Evolutionary conservation across 805 yeast species (phyloP).

Genomic region (Kuraishia piskuri): DNA sequence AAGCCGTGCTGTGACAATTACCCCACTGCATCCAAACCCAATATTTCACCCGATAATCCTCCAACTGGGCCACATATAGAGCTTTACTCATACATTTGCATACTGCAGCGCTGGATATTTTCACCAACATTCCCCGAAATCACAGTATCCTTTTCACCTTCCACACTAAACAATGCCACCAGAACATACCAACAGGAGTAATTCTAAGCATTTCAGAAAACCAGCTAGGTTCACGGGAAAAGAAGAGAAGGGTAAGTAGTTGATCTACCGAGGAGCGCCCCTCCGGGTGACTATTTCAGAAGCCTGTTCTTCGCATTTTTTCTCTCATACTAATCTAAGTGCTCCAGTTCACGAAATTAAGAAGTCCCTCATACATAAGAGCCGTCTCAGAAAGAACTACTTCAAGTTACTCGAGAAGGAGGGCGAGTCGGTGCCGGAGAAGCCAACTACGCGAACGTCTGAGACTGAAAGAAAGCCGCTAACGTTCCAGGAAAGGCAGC

Average conservation of each 20-base stretch:
- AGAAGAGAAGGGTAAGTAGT: neutral
- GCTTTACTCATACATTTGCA: neutral
- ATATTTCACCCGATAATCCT: neutral
- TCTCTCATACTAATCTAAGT: neutral
- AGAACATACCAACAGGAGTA: neutral
- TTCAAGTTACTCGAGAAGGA: conserved; percentile 71
- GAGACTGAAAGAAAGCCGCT: conserved; percentile 11
- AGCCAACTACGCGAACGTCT: conserved; percentile 7
- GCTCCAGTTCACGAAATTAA: conserved; percentile 59
- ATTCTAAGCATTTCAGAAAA: neutral
- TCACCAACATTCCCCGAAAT: neutral
- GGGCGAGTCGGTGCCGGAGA: conserved; percentile 48
- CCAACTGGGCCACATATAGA: neutral
- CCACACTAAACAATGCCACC: neutral
- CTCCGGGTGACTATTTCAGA: too few relatives aligned
- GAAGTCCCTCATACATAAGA: conserved; percentile 67
- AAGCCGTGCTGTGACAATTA: neutral
- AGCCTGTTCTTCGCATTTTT: too few relatives aligned
- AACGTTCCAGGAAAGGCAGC: conserved; percentile 36
- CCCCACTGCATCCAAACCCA: too few relatives aligned
- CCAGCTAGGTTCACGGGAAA: neutral
- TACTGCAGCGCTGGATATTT: neutral
- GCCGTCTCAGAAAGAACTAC: conserved; percentile 73
- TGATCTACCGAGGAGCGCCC: too few relatives aligned
- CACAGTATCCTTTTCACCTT: neutral